Evolutionary conservation across 2,329 filamentous ascomycete genomes (phyloP), one percentile per base, ranked within the genome.

Genomic region (Ascochyta fabae): DNA sequence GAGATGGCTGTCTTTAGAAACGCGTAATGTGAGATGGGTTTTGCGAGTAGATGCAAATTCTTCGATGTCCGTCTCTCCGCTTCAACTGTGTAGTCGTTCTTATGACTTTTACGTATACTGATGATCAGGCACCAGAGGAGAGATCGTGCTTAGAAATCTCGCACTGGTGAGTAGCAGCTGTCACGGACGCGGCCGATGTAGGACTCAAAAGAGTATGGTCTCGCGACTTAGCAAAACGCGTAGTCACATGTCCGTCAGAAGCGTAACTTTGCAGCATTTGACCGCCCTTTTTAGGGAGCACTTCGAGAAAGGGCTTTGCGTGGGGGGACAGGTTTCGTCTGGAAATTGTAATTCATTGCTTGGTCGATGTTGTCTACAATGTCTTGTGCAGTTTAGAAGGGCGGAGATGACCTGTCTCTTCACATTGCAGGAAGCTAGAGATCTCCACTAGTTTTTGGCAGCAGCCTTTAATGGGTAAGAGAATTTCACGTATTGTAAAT

Each of bases 141-240:
- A 40, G 19, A 26, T 34, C 2, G 7, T 49, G 47, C 19, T 48
- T 23, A 48, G n/a, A 10, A 48, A 53, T 48, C 8, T 4, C 1
- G 12, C 26, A 48, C 50, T 33, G 38, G 44, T 53, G 35, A 43
- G 40, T 34, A 29, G 26, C 29, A 26, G 29, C n/a, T 43, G 29
- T 42, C n/a, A 29, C 41, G 33, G 48, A 51, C 33, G 33, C 22
- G 53, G 43, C 40, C 13, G 40, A 26, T 43, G 12, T 29, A 27
- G 27, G 24, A 9, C 41, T 43, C 15, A 38, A 53, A 48, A 46
- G 29, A 48, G 54, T 35, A 58, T 53, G 45, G 54, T 47, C 33
- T 42, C 49, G 45, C 26, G 53, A 48, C 13, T 13, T 44, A 51
- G 47, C 43, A 34, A 48, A 48, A 48, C 49, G 41, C 48, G 49